Percentiles rank a stretch among this genome's conserved stretches.
Evolutionary conservation across 139 green algal species (phyloP).

Genomic region (Astrephomene gubernaculifera): DNA sequence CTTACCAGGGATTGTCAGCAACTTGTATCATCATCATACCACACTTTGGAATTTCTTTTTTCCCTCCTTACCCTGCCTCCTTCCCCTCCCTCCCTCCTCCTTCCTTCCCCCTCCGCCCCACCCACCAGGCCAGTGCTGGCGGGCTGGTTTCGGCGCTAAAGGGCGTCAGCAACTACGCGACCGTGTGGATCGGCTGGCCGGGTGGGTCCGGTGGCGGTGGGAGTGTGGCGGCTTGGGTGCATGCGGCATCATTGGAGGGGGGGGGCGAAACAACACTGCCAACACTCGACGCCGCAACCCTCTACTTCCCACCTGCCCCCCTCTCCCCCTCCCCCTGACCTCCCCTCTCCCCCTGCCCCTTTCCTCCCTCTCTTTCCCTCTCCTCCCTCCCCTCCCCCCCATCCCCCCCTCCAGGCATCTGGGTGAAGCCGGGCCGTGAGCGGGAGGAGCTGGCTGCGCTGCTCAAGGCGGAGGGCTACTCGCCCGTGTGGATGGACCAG

Average conservation of each 20-base stretch:
- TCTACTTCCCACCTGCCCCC: too few relatives aligned
- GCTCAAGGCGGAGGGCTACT: slow-evolving; percentile 84
- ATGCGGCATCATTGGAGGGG: too few relatives aligned
- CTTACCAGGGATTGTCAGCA: too few relatives aligned
- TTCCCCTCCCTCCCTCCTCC: neutral
- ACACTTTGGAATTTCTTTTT: too few relatives aligned
- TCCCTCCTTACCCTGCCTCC: neutral
- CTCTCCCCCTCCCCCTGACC: too few relatives aligned
- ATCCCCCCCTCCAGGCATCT: slow-evolving; percentile 69
- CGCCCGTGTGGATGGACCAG: slow-evolving; percentile 93
- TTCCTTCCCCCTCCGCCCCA: neutral
- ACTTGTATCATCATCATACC: too few relatives aligned
- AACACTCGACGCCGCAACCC: too few relatives aligned
- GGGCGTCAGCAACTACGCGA: slow-evolving; percentile 90
- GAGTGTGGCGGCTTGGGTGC: neutral
- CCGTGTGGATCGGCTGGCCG: slow-evolving; percentile 96
- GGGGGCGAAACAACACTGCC: too few relatives aligned
- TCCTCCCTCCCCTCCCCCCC: neutral
- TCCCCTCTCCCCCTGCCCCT: too few relatives aligned
- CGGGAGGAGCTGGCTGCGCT: slow-evolving; percentile 68
- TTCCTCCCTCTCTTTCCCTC: too few relatives aligned
- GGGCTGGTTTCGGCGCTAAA: slow-evolving; percentile 95
- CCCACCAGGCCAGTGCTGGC: slow-evolving; percentile 82
- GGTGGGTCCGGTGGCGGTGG: slow-evolving; percentile 52
- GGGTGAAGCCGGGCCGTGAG: slow-evolving; percentile 77